Base-by-base conservation (phyloP, 306 rosid genomes). In the Cyclanthera cordifolia region DNA sequence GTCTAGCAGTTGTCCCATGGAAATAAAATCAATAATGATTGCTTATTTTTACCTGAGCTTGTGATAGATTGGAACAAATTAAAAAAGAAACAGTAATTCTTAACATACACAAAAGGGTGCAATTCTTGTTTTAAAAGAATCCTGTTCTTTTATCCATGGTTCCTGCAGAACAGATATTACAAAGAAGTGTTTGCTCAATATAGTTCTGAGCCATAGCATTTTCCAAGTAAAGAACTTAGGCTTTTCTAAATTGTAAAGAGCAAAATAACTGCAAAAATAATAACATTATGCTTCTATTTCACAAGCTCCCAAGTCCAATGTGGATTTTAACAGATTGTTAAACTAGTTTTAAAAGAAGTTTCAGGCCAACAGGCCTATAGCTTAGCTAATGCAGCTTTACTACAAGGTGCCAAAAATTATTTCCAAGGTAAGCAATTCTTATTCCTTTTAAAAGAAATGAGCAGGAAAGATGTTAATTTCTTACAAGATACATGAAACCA, bases 341-440 rank as follows among this genome's bases (percentile, higher is more conserved):
- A 53, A 53, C 9, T 19, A 53, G 28, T 19, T 8, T 10, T 1
- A 54, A 54, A 25, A 55, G 16, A 24, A 55, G 39, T 55, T 24
- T 55, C 34, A 25, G 39, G 10, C 39, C 21, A 27, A 19, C 7
- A n/a, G 39, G 16, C 15, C 39, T 25, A 12, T 13, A 55, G 19
- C 61, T 16, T 10, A 52, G 37, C 34, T 13, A 23, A 37, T 45
- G 69, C 69, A 2, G 20, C 19, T 37, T 8, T 2, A 14, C 53
- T 11, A 43, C 21, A 43, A 64, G 52, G 53, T 64, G 70, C 70
- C 37, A 43, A 43, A 64, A 43, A 21, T 64, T 64, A 21, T 45
- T 14, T 41, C 52, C 53, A 64, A 64, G 70, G 34, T 46, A 66
- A 66, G 43, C 43, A 66, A 66, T 66, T 46, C 71, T 66, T 24